A percentile compares a stretch with the other conserved stretches of the same genome.
Conservation (phyloP, 2,329 filamentous ascomycete genomes). For the Geosmithia flava region DNA sequence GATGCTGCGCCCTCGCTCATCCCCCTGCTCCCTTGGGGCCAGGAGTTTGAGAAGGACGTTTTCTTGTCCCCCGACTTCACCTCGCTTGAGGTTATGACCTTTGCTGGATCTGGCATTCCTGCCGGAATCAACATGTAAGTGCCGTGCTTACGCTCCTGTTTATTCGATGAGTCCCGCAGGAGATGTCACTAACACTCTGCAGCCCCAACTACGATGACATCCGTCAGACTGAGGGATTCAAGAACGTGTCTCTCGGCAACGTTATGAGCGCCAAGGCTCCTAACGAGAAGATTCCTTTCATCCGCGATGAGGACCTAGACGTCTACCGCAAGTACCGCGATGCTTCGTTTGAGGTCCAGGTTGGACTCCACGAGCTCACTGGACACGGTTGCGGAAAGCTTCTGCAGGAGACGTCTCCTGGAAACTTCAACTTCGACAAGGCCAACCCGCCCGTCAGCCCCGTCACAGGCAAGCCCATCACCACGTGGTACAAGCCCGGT, state of each 20-base stretch:
- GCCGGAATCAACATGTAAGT: slow-evolving; percentile 52
- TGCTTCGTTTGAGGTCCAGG: slow-evolving; percentile 85
- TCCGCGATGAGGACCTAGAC: slow-evolving; percentile 63
- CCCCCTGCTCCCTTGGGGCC: slow-evolving; percentile 76
- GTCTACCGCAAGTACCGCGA: slow-evolving; percentile 77
- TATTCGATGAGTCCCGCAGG: not conserved
- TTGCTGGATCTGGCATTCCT: slow-evolving; percentile 53
- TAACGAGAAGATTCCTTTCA: slow-evolving; percentile 86
- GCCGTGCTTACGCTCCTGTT: not conserved
- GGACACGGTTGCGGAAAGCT: slow-evolving; percentile 91
- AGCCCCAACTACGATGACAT: slow-evolving; percentile 62
- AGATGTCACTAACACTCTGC: slow-evolving; percentile 4
- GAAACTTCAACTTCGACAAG: slow-evolving; percentile 79
- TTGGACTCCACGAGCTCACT: slow-evolving; percentile 81
- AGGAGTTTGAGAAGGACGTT: slow-evolving; percentile 89
- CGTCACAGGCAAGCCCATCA: slow-evolving; percentile 60
- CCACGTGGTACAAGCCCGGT: slow-evolving; percentile 85
- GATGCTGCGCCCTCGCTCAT: slow-evolving; percentile 72
- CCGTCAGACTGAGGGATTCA: slow-evolving; percentile 75
- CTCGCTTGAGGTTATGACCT: slow-evolving; percentile 80
- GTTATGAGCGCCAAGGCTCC: slow-evolving; percentile 84
- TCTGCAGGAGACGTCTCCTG: slow-evolving; percentile 74
- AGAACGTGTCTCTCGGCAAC: slow-evolving; percentile 89
- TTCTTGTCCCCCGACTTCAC: slow-evolving; percentile 96
- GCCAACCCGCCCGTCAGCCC: slow-evolving; percentile 73